Percentiles rank a stretch among this genome's conserved stretches.
These are phyloP conservation scores for Fraxinus velutina DNA, from an alignment of 305 asterid species.

Conservation along the genomic window DNA sequence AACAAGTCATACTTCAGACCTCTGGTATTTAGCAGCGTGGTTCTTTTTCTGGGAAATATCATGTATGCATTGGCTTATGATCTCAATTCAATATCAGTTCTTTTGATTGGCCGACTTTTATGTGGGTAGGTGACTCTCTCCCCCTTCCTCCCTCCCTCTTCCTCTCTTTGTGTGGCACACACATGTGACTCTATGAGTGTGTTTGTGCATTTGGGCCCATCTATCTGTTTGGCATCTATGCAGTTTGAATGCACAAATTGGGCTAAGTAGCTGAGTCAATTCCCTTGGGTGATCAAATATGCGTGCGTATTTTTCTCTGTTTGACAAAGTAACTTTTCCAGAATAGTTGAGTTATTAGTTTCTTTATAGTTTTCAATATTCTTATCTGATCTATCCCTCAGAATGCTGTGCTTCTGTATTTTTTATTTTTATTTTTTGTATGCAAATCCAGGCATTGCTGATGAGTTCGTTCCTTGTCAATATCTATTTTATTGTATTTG, in stretches of 20 bases:
- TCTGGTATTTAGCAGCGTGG: constrained; percentile 86
- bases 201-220: not conserved
- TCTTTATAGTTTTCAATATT: not conserved
- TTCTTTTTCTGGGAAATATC: constrained; percentile 64
- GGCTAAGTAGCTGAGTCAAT: not conserved
- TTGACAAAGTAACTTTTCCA: not conserved
- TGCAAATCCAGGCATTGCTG: not conserved
- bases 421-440: not conserved
- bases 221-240: not conserved
- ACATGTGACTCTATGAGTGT: not conserved
- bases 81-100: constrained; percentile 58
- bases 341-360: not conserved
- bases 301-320: not conserved
- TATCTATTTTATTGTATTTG: not conserved
- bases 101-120: constrained; percentile 75
- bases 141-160: constrained; percentile 4
- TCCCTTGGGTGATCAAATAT: not conserved
- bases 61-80: constrained; percentile 94
- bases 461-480: not conserved
- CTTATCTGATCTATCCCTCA: not conserved
- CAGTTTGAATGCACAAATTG: not conserved
- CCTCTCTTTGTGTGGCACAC: constrained; percentile 5
- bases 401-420: not conserved
- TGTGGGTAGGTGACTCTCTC: constrained; percentile 60
- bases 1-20: constrained; percentile 87